Percentiles rank a stretch among this genome's conserved stretches.
These are phyloP conservation scores for Coemansia sp. DNA, from an alignment of 192 early-diverging fungal genomes.

Conservation along the genomic window DNA sequence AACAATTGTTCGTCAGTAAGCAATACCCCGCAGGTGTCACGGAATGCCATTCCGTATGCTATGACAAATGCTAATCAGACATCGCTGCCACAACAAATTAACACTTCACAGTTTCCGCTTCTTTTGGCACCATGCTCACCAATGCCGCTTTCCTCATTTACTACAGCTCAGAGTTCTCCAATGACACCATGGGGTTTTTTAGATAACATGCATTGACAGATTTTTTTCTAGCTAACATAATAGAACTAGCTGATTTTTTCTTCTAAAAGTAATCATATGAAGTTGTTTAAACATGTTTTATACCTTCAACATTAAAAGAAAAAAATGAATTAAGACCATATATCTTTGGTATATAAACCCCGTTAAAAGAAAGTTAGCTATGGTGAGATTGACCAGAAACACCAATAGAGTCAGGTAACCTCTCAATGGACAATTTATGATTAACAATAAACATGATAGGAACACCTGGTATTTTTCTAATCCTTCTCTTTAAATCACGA, in stretches of 20 bases:
- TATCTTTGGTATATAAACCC: slow-evolving; percentile 1
- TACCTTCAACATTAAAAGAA: not conserved
- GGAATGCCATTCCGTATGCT: not conserved
- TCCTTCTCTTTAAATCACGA: slow-evolving; percentile 90
- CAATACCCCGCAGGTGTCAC: not conserved
- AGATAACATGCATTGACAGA: slow-evolving; percentile 2
- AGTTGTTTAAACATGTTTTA: not conserved
- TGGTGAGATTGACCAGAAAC: slow-evolving; percentile 4
- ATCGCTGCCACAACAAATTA: not conserved
- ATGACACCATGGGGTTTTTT: slow-evolving; percentile 6
- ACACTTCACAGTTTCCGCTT: slow-evolving; percentile 18
- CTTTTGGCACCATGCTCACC: slow-evolving; percentile 46
- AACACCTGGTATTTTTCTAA: slow-evolving; percentile 93
- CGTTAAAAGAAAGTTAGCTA: slow-evolving; percentile 1
- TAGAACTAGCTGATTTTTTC: not conserved
- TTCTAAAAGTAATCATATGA: not conserved
- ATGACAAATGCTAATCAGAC: not conserved
- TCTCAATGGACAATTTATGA: slow-evolving; percentile 90
- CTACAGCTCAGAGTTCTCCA: not conserved
- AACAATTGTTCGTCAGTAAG: not conserved
- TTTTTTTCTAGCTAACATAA: not conserved
- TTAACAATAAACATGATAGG: slow-evolving; percentile 95
- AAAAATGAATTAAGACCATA: not conserved
- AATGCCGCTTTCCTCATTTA: slow-evolving; percentile 10
- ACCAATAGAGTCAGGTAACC: slow-evolving; percentile 73